Base-by-base conservation (phyloP, 2,329 filamentous ascomycete species). In the Clonostachys rosea region DNA sequence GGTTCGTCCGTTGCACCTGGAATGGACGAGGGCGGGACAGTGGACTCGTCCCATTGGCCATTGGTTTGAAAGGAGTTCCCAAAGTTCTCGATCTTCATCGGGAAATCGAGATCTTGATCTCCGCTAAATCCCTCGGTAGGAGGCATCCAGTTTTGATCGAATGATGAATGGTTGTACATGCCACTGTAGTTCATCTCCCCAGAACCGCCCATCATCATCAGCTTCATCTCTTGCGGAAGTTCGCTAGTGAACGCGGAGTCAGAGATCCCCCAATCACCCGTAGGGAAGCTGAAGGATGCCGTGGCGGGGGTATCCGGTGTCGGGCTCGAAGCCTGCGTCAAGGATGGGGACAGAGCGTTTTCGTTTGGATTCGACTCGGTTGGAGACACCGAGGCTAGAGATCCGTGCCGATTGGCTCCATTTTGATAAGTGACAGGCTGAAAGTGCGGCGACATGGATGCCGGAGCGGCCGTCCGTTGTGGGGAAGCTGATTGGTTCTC, bases 171-270 rank as follows among this genome's bases (percentile, higher is more conserved):
- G n/a, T 44, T 34, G 42, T 54, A 50, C 1, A 58, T 57, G 6
- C 60, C 56, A n/a, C 14, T 14, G 37, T 41, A 40, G 8, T 44
- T 58, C 52, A 65, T 58, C 33, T 63, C 61, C 12, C 14, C 14
- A n/a, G 36, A 18, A 8, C 12, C 36, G 36, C 62, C 62, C 7
- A 48, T 49, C 37, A 61, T 54, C 52, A 75, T 58, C 67, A 70
- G 67, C 53, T 66, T 71, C 3, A 67, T 63, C 43, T 75, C 71
- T 2, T 65, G 52, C 0, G 72, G 63, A 7, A 75, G 53, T 49
- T 73, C 66, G 0, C 68, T 55, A 1, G 71, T 74, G 45, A 75
- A 75, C 1, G 57, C 58, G 1, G 70, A 72, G 1, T 52, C 50
- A 3, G 42, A 42, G 9, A 53, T 52, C 1, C 59, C 36, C 52